phyloP scores from a whole-genome alignment of 2,329 filamentous ascomycete genomes.

The Colletotrichum chlorophyti region DNA sequence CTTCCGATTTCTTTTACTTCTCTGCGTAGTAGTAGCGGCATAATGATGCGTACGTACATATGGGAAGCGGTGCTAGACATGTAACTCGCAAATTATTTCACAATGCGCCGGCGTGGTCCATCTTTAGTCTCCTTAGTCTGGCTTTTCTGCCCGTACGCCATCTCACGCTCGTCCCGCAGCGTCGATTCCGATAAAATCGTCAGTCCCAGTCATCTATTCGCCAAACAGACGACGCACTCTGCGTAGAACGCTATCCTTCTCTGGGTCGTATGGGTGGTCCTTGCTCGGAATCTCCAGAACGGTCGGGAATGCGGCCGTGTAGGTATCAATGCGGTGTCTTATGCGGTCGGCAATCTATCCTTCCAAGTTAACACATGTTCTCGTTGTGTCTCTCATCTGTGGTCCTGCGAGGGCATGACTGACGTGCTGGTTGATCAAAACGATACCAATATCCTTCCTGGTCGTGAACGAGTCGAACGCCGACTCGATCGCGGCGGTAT shows the following conservation, averaged over 20 bases:
- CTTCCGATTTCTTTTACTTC: neutral
- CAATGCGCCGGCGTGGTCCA: neutral
- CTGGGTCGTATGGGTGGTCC: slow-evolving; percentile 97
- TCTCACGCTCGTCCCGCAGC: too few relatives aligned
- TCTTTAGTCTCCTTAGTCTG: neutral
- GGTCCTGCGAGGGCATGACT: slow-evolving; percentile 36
- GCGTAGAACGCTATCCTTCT: slow-evolving; percentile 97
- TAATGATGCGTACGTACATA: slow-evolving; percentile 25
- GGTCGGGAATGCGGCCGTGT: slow-evolving; percentile 94
- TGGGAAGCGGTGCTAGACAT: slow-evolving; percentile 23
- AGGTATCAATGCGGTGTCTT: slow-evolving; percentile 86
- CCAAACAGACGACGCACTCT: slow-evolving; percentile 75
- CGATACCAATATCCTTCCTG: slow-evolving; percentile 94
- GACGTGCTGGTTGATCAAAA: slow-evolving; percentile 98
- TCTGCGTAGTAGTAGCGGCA: slow-evolving; percentile 25
- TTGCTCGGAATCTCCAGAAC: slow-evolving; percentile 98
- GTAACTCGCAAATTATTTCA: slow-evolving; percentile 19
- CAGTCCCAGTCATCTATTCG: slow-evolving; percentile 58
- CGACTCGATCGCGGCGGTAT: slow-evolving; percentile 84
- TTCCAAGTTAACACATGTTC: slow-evolving; percentile 31
- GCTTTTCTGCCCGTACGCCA: neutral
- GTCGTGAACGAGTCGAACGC: slow-evolving; percentile 90
- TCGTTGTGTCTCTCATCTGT: neutral
- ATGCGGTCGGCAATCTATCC: slow-evolving; percentile 89
- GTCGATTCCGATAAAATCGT: too few relatives aligned